Evolutionary conservation across 2,329 filamentous ascomycete genomes (phyloP), one percentile per base, ranked within the genome.

Genomic region (Xylariaceae sp.): DNA sequence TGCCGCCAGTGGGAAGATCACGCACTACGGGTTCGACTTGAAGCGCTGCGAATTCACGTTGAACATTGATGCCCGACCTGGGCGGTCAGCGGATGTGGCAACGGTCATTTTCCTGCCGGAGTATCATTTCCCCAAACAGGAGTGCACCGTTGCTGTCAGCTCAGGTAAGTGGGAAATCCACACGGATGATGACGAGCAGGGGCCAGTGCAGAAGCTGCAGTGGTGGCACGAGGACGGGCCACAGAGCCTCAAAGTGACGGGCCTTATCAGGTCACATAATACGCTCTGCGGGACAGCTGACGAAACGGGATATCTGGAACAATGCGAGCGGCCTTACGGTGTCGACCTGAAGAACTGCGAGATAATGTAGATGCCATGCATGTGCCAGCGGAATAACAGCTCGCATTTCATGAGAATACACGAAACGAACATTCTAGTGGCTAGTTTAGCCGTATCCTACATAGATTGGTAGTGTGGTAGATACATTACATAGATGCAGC

Each of bases 221-320:
- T 99, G 94, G 94, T 97, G 93, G 92, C 92, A 99, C 75, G 85
- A 84, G 0, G 87, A 88, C 58, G 94, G 93, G 1, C 85, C 92
- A 66, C 93, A 97, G 75, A 86, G 78, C 52, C 80, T 99, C 57
- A 88, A 82, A 62, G 81, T 97, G 7, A 86, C 82, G 17, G 94
- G 94, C 0, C 76, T 90, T 17, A 85, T 88, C 67, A 82, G 88
- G 67, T 87, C 79, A 65, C 80, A 83, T 65, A 86, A 82, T 66
- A 75, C 77, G 55, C 76, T 77, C 2, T 75, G 80, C 49, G 85
- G 82, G 1, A 81, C 81, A 2, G 84, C 85, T 4, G 89, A 91
- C 60, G 89, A 92, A 53, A 83, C 86, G 23, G 88, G 89, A 0
- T 97, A 96, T 73, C 74, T 96, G 68, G 89, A 93, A 61, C 82